A percentile compares a stretch with the other conserved stretches of the same genome.
These are phyloP conservation scores for Cladosporium austrohemisphaericum DNA, from an alignment of 2,329 filamentous ascomycete species.

Conservation along the genomic window DNA sequence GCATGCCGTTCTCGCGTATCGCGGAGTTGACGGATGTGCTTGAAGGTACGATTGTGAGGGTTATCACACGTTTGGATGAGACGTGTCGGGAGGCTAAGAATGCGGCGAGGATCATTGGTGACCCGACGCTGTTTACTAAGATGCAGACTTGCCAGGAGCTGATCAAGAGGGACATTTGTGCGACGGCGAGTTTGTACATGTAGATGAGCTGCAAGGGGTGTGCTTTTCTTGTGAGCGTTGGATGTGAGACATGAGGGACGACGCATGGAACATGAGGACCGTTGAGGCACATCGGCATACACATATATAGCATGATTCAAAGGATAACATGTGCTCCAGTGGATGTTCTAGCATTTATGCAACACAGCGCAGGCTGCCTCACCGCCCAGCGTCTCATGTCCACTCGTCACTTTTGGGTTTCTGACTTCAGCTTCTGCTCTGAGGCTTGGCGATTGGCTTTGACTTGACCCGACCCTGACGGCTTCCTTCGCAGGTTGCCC, in stretches of 20 bases:
- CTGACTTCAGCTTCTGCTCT: no score
- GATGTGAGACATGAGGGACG: slow-evolving; percentile 1
- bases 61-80: slow-evolving; percentile 91
- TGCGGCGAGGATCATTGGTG: slow-evolving; percentile 89
- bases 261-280: neutral
- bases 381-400: no score
- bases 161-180: slow-evolving; percentile 94
- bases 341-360: no score
- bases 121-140: slow-evolving; percentile 88
- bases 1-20: slow-evolving; percentile 98
- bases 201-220: slow-evolving; percentile 46
- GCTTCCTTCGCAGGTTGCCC: no score
- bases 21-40: slow-evolving; percentile 93
- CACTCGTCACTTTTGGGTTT: no score
- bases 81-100: slow-evolving; percentile 97
- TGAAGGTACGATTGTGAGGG: slow-evolving; percentile 93
- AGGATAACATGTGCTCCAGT: no score
- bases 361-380: no score
- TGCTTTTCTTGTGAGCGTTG: no score
- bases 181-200: slow-evolving; percentile 85
- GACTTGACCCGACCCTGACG: no score
- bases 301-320: neutral
- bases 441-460: no score
- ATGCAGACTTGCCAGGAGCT: slow-evolving; percentile 97
- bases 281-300: neutral